These are phyloP conservation scores for Phoma sp. DNA, from an alignment of 2,329 filamentous ascomycete genomes.

Conservation along the genomic window DNA sequence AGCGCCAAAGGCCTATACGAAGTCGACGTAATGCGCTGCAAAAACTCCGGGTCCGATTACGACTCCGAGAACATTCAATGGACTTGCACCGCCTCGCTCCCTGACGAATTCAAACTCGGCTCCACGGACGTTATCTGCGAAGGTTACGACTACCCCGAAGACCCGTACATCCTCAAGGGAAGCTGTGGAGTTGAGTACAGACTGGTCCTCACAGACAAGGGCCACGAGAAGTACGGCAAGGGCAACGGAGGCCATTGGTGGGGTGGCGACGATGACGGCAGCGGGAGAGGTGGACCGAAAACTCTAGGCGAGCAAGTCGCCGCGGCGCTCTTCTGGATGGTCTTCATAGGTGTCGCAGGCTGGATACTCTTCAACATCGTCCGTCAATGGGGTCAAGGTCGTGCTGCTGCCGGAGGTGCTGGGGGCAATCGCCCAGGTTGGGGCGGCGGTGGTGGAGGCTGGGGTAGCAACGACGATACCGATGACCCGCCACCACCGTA, in stretches of 20 bases:
- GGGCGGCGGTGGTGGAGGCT: conserved; percentile 52
- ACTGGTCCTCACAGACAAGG: conserved; percentile 77
- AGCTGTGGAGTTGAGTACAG: conserved; percentile 93
- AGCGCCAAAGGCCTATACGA: conserved; percentile 68
- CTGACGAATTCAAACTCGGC: conserved; percentile 75
- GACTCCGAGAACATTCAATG: conserved; percentile 86
- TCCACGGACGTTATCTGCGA: conserved; percentile 92
- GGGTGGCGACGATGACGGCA: conserved; percentile 47
- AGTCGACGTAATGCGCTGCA: conserved; percentile 86
- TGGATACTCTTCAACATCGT: conserved; percentile 70
- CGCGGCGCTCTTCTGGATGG: conserved; percentile 62
- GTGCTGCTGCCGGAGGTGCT: conserved; percentile 27
- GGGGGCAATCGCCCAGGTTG: conserved; percentile 43
- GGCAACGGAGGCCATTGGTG: conserved; percentile 54
- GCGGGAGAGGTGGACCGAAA: conserved; percentile 49
- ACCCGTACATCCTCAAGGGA: conserved; percentile 87
- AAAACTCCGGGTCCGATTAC: conserved; percentile 83
- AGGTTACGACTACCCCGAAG: conserved; percentile 78
- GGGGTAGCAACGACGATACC: conserved; percentile 37
- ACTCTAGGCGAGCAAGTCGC: conserved; percentile 39
- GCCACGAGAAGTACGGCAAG: conserved; percentile 73
- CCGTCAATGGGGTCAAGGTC: conserved; percentile 35
- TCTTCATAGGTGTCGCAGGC: conserved; percentile 66
- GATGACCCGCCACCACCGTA: conserved; percentile 62
- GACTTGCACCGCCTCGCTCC: conserved; percentile 77